Evolutionary conservation across 257 asterid species (phyloP).

Genomic region (Nicotiana sylvestris): DNA sequence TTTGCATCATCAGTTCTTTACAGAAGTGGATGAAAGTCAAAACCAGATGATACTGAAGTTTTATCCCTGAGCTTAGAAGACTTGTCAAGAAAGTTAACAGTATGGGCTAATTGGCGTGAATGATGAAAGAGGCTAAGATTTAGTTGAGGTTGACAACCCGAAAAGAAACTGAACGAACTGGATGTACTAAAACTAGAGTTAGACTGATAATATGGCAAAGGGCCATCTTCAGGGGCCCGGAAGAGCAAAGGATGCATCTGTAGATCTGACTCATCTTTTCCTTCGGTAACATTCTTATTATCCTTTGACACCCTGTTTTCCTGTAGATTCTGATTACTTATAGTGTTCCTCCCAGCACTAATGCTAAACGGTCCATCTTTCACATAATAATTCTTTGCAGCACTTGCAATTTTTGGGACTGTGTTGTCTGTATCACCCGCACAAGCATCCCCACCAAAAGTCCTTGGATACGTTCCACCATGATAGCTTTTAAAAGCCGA

Average conservation of each 20-base stretch:
- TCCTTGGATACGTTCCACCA: conserved; percentile 29
- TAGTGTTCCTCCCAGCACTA: conserved; percentile 17
- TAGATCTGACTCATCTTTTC: conserved; percentile 56
- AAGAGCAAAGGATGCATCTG: conserved; percentile 96
- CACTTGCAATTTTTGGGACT: conserved; percentile 21
- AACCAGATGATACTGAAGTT: conserved; percentile 37
- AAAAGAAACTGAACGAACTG: conserved; percentile 48
- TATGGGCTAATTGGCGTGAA: conserved; percentile 59
- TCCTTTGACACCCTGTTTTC: conserved; percentile 25
- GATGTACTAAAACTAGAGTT: conserved; percentile 31
- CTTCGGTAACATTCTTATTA: conserved; percentile 33
- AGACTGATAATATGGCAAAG: conserved; percentile 41
- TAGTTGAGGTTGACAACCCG: conserved; percentile 69
- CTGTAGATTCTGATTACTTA: conserved; percentile 34
- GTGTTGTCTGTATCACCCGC: conserved; percentile 22
- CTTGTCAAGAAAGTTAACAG: conserved; percentile 57
- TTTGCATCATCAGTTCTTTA: conserved; percentile 52
- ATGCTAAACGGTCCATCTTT: conserved; percentile 29
- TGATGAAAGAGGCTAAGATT: conserved; percentile 70
- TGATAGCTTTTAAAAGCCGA: conserved; percentile 70
- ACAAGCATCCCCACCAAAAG: conserved; percentile 25
- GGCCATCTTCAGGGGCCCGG: conserved; percentile 63
- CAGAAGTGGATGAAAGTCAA: conserved; percentile 85
- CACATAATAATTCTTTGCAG: conserved; percentile 23
- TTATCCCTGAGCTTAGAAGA: conserved; percentile 47